Conservation (phyloP, 1,139 yeast genomes). For the Lodderomyces elongisporus region DNA sequence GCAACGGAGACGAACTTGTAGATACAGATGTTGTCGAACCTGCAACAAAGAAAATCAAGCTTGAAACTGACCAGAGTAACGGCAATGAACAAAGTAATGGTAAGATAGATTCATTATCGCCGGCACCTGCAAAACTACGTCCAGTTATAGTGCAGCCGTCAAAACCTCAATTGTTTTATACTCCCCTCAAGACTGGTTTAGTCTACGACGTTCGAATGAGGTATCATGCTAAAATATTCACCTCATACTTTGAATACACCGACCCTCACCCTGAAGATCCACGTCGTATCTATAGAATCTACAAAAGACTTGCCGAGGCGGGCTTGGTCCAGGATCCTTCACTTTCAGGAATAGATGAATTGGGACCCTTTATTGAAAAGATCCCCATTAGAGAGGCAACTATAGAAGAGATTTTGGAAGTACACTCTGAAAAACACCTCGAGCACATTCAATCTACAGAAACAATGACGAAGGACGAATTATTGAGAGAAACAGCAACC, state of each 20-base stretch:
- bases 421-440: constrained; percentile 79
- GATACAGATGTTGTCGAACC: constrained; percentile 3
- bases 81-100: background rate
- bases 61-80: constrained; percentile 5
- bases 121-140: no score
- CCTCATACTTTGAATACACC: constrained; percentile 87
- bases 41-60: constrained; percentile 10
- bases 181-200: constrained; percentile 82
- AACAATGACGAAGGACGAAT: constrained; percentile 69
- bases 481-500: constrained; percentile 78
- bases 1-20: no score
- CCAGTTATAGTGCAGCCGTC: constrained; percentile 50
- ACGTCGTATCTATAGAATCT: constrained; percentile 87
- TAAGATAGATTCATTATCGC: no score
- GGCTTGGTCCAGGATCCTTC: constrained; percentile 83
- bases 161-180: constrained; percentile 55
- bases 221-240: constrained; percentile 90
- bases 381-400: constrained; percentile 89
- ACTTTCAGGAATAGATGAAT: constrained; percentile 71
- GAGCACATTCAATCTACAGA: constrained; percentile 72
- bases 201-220: constrained; percentile 97
- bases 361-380: constrained; percentile 85
- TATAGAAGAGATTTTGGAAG: constrained; percentile 77
- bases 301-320: constrained; percentile 89
- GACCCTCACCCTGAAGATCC: constrained; percentile 99